Conservation (phyloP, 768 basidiomycete genomes). For the Xerocomellus chrysenteron region DNA sequence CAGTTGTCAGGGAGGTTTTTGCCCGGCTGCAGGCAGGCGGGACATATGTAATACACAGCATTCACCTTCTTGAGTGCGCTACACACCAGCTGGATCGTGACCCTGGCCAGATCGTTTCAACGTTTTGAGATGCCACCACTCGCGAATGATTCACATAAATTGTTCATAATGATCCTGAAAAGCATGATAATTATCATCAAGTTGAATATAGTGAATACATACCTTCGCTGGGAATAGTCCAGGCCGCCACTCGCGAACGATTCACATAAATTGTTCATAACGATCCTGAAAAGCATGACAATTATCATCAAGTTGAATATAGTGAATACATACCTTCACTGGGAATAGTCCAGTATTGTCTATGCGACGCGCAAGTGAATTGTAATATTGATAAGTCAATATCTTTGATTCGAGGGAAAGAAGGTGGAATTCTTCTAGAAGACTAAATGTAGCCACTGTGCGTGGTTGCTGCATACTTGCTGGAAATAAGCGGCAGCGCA, state of each 20-base stretch:
- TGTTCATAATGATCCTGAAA: slow-evolving; percentile 13
- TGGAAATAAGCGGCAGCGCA: slow-evolving; percentile 27
- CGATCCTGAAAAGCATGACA: slow-evolving; percentile 2
- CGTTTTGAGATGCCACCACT: slow-evolving; percentile 25
- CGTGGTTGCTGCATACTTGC: slow-evolving; percentile 30
- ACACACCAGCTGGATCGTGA: slow-evolving; percentile 23
- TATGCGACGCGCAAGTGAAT: slow-evolving; percentile 18
- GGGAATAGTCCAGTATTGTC: slow-evolving; percentile 27
- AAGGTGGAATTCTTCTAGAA: slow-evolving; percentile 1
- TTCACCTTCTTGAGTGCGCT: slow-evolving; percentile 22
- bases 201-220: neutral
- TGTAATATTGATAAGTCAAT: slow-evolving; percentile 32
- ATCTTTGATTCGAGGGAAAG: slow-evolving; percentile 27
- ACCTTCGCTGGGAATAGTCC: slow-evolving; percentile 8
- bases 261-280: slow-evolving; percentile 15
- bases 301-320: neutral
- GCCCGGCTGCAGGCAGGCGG: slow-evolving; percentile 29
- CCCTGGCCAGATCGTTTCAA: slow-evolving; percentile 3
- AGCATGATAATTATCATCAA: neutral
- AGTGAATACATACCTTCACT: slow-evolving; percentile 5
- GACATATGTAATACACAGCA: slow-evolving; percentile 26
- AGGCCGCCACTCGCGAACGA: slow-evolving; percentile 22
- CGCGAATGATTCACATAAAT: slow-evolving; percentile 11
- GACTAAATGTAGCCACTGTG: slow-evolving; percentile 11
- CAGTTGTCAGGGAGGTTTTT: slow-evolving; percentile 25